Percentiles rank a stretch among this genome's conserved stretches.
Evolutionary conservation across 164 flowering plant genomes (phyloP).

Genomic region (Dillenia turbinata): DNA sequence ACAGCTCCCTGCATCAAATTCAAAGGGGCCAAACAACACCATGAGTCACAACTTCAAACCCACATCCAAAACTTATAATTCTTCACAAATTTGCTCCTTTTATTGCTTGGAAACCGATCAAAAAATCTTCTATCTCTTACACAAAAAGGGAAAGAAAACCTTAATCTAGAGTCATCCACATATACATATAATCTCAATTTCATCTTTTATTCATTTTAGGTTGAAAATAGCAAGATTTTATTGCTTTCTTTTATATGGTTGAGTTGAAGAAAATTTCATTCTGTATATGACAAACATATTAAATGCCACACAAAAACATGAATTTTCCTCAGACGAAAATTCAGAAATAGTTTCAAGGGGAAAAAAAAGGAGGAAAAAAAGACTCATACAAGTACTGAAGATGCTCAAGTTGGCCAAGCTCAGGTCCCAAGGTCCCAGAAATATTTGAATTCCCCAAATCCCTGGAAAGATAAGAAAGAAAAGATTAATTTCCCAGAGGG

Average conservation of each 20-base stretch:
- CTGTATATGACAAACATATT: background rate
- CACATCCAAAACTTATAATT: no score
- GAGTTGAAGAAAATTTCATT: no score
- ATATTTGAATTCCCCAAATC: slow-evolving; percentile 83
- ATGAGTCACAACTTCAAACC: no score
- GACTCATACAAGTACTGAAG: slow-evolving; percentile 61
- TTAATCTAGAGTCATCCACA: background rate
- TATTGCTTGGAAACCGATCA: background rate
- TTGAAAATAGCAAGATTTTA: no score
- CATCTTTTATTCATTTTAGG: no score
- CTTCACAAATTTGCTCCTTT: no score
- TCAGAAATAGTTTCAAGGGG: background rate
- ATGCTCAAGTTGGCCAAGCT: slow-evolving; percentile 67
- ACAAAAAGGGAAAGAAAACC: background rate
- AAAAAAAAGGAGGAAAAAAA: background rate
- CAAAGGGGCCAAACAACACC: no score
- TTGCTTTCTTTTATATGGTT: no score
- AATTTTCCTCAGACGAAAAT: background rate
- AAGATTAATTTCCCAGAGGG: background rate
- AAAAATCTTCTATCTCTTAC: background rate
- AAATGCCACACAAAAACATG: background rate
- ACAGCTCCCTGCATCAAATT: slow-evolving; percentile 61
- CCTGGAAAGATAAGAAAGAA: slow-evolving; percentile 30
- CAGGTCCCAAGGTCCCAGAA: slow-evolving; percentile 74
- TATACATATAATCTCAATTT: background rate